Evolutionary conservation across 805 yeast species (phyloP).

Genomic region (Yarrowia porcina): DNA sequence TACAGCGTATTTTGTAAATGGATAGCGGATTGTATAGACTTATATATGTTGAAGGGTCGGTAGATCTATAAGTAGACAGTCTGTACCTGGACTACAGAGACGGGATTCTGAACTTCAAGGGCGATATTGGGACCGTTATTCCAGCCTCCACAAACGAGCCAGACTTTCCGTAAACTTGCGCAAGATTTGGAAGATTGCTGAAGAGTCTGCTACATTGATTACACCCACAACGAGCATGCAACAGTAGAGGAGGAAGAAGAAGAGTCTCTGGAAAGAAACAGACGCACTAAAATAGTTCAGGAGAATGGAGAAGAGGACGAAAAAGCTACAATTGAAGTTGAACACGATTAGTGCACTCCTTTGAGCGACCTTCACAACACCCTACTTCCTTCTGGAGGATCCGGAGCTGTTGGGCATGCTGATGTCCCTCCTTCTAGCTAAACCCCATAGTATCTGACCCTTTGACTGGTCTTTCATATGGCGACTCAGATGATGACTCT

Average conservation of each 20-base stretch:
- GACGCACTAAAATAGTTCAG: conserved; percentile 4
- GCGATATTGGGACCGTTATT: conserved; percentile 22
- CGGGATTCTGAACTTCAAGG: conserved; percentile 20
- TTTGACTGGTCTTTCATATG: neutral
- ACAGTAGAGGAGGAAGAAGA: conserved; percentile 27
- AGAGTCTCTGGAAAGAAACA: conserved; percentile 26
- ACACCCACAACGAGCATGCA: conserved; percentile 12
- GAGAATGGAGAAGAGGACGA: conserved; percentile 4
- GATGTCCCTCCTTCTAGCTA: neutral
- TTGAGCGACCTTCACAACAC: neutral
- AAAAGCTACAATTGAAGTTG: neutral
- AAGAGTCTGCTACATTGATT: conserved; percentile 5
- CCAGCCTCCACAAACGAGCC: neutral
- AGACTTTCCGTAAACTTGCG: conserved; percentile 1
- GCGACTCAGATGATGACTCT: neutral
- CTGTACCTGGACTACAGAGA: conserved; percentile 59
- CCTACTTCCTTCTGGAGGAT: neutral
- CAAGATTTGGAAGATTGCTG: conserved; percentile 22
- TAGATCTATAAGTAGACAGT: too few relatives aligned
- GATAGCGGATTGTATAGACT: too few relatives aligned
- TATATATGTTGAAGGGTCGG: too few relatives aligned
- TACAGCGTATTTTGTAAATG: too few relatives aligned
- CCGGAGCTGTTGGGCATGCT: neutral
- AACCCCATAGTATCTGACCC: neutral
- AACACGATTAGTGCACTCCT: neutral